These are phyloP conservation scores for Oleoguttula mirabilis DNA, from an alignment of 495 filamentous ascomycete species.

Conservation along the genomic window DNA sequence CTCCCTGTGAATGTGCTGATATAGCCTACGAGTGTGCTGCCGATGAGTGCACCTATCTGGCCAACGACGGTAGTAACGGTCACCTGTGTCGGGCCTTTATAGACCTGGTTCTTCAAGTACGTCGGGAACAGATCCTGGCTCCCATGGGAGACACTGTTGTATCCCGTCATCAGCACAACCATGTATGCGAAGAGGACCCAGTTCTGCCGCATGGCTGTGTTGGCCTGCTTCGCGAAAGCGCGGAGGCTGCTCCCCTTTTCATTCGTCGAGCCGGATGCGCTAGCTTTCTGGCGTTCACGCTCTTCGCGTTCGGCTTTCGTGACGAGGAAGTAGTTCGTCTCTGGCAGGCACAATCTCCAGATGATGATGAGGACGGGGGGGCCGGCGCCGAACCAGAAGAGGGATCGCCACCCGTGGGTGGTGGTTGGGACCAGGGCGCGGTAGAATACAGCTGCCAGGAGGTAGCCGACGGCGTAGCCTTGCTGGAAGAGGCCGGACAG, in stretches of 20 bases:
- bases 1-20: slow-evolving; percentile 31
- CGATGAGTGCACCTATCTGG: slow-evolving; percentile 28
- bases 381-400: slow-evolving; percentile 30
- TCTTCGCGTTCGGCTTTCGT: slow-evolving; percentile 47
- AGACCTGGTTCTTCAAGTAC: slow-evolving; percentile 31
- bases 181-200: slow-evolving; percentile 36
- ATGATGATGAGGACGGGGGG: slow-evolving; percentile 27
- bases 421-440: slow-evolving; percentile 27
- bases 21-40: slow-evolving; percentile 29
- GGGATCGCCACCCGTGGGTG: slow-evolving; percentile 25
- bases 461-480: slow-evolving; percentile 25
- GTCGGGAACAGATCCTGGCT: slow-evolving; percentile 38
- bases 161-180: slow-evolving; percentile 35
- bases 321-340: slow-evolving; percentile 56
- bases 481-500: slow-evolving; percentile 24
- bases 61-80: slow-evolving; percentile 33
- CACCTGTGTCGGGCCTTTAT: slow-evolving; percentile 23
- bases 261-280: not conserved
- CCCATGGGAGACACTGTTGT: slow-evolving; percentile 32
- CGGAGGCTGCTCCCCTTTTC: slow-evolving; percentile 29
- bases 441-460: slow-evolving; percentile 25
- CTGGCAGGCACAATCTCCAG: slow-evolving; percentile 43
- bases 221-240: slow-evolving; percentile 25
- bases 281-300: slow-evolving; percentile 20
- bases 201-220: slow-evolving; percentile 25